Conservation (phyloP, 805 yeast species). For the Myxozyma neotropica region DNA sequence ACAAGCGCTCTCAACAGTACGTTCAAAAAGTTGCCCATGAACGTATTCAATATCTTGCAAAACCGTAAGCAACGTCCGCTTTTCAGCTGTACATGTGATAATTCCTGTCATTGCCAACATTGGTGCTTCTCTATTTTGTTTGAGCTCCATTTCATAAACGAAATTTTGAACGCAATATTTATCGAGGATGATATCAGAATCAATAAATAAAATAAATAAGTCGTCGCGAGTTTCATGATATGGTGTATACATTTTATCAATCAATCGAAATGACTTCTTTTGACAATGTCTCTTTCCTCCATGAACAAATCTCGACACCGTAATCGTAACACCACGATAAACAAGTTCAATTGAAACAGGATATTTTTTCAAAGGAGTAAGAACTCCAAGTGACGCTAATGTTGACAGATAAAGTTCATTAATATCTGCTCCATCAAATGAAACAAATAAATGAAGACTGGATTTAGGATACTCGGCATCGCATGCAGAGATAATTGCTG, state of each 20-base stretch:
- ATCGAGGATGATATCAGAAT: slow-evolving; percentile 31
- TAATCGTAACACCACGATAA: slow-evolving; percentile 24
- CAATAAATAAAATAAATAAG: slow-evolving; percentile 29
- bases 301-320: slow-evolving; percentile 29
- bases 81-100: slow-evolving; percentile 31
- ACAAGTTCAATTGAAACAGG: slow-evolving; percentile 24
- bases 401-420: slow-evolving; percentile 28
- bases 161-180: slow-evolving; percentile 24
- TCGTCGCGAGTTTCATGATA: slow-evolving; percentile 21
- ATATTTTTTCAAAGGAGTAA: slow-evolving; percentile 15
- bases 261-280: slow-evolving; percentile 23
- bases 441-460: slow-evolving; percentile 27
- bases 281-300: slow-evolving; percentile 34
- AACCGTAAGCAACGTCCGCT: slow-evolving; percentile 14
- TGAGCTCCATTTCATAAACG: slow-evolving; percentile 25
- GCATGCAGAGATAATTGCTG: slow-evolving; percentile 28
- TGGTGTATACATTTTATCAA: slow-evolving; percentile 21
- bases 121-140: slow-evolving; percentile 1
- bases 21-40: slow-evolving; percentile 31
- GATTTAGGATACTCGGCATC: slow-evolving; percentile 24
- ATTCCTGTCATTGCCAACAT: slow-evolving; percentile 34
- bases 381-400: slow-evolving; percentile 21
- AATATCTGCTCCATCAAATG: slow-evolving; percentile 31
- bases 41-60: slow-evolving; percentile 31
- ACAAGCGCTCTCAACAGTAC: slow-evolving; percentile 30